Conservation (phyloP, 345 rosid genomes). For the Excoecaria agallocha region DNA sequence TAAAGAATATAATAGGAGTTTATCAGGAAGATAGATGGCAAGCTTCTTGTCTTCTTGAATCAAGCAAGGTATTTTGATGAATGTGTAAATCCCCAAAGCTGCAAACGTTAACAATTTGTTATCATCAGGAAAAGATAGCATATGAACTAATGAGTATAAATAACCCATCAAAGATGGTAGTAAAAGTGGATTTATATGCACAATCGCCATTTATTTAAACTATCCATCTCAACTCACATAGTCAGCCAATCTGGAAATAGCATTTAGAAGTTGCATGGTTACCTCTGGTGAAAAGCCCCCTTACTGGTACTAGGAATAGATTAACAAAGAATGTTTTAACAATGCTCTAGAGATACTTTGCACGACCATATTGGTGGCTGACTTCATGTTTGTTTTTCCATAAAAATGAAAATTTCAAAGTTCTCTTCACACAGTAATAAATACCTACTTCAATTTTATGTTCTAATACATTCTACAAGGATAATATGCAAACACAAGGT, state of each 20-base stretch:
- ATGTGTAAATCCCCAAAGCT: slow-evolving; percentile 88
- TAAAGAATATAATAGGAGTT: slow-evolving; percentile 15
- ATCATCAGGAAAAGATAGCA: too few species aligned
- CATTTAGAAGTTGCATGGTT: not conserved
- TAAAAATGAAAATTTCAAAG: not conserved
- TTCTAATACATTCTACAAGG: not conserved
- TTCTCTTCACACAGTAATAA: too few species aligned
- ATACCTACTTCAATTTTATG: too few species aligned
- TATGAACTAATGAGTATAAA: too few species aligned
- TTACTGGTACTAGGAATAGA: too few species aligned
- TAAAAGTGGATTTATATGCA: not conserved
- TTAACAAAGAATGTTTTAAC: too few species aligned
- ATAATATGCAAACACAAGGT: not conserved
- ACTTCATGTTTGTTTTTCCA: not conserved
- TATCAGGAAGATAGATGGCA: not conserved
- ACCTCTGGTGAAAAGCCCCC: not conserved
- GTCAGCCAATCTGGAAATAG: not conserved
- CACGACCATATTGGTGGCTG: not conserved
- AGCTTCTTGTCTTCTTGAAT: slow-evolving; percentile 10
- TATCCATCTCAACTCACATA: not conserved
- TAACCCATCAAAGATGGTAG: not conserved
- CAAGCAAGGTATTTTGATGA: slow-evolving; percentile 44
- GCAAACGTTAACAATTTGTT: slow-evolving; percentile 26
- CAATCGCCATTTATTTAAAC: not conserved
- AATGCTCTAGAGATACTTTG: too few species aligned